Percentiles rank a stretch among this genome's conserved stretches.
Conservation (phyloP, 192 early-diverging fungal species). For the Powellomyces hirtus region DNA sequence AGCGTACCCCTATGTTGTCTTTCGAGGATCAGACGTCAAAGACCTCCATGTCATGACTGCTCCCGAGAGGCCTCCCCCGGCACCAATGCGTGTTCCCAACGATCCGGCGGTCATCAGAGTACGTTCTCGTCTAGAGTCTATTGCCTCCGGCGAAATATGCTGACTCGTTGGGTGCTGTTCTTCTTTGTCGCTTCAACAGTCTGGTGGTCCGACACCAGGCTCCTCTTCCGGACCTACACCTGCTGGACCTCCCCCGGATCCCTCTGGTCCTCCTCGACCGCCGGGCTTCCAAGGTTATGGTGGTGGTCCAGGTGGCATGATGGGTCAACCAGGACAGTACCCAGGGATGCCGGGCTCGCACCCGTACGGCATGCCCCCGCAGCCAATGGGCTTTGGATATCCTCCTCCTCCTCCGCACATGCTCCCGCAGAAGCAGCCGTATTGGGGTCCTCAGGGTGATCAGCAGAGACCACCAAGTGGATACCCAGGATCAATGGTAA, state of each 20-base stretch:
- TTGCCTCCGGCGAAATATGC: background rate
- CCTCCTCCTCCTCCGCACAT: background rate
- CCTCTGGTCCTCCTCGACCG: constrained; percentile 1
- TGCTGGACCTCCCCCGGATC: background rate
- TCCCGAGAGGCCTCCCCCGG: constrained; percentile 39
- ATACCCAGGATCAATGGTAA: background rate
- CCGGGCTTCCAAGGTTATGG: background rate
- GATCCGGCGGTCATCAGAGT: constrained; percentile 79
- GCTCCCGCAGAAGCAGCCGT: constrained; percentile 39
- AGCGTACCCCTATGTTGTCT: constrained; percentile 89
- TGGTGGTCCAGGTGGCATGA: background rate
- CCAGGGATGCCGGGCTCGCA: background rate
- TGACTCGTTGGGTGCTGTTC: background rate
- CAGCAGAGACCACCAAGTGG: too few species aligned
- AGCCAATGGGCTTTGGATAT: background rate
- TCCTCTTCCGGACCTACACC: background rate
- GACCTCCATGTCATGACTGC: constrained; percentile 67
- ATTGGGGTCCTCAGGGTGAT: constrained; percentile 15
- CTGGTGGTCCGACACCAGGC: background rate
- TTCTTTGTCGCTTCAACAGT: background rate
- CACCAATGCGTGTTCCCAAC: constrained; percentile 63
- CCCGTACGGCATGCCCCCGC: constrained; percentile 15
- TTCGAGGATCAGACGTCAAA: constrained; percentile 91
- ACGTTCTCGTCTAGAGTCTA: background rate
- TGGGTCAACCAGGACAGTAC: background rate